phyloP scores from a whole-genome alignment of 2,329 filamentous ascomycete species.

The Kalmusia sp. region DNA sequence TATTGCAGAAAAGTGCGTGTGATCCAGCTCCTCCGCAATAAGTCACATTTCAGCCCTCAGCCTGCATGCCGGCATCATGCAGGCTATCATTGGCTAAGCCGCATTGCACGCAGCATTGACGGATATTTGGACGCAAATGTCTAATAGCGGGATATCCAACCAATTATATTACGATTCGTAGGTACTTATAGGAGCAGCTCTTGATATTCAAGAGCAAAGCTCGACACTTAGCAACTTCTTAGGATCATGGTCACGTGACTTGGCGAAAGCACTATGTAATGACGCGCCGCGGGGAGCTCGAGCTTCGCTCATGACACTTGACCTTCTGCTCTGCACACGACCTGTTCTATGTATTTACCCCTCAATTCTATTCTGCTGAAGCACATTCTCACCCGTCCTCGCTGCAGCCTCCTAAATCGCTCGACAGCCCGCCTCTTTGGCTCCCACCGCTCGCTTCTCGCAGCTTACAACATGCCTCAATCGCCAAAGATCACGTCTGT shows the following conservation, averaged over 20 bases:
- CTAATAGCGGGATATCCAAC: no score
- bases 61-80: no score
- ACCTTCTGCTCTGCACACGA: constrained; percentile 14
- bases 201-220: no score
- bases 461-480: constrained; percentile 43
- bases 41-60: no score
- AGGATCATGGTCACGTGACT: constrained; percentile 17
- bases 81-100: no score
- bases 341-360: background rate
- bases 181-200: no score
- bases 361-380: constrained; percentile 1
- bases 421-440: constrained; percentile 20
- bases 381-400: background rate
- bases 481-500: constrained; percentile 43
- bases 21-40: no score
- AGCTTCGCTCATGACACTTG: constrained; percentile 13
- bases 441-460: constrained; percentile 11
- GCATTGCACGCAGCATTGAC: no score
- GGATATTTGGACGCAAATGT: no score
- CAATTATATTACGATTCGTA: no score
- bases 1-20: no score
- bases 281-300: constrained; percentile 20
- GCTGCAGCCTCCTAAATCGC: background rate
- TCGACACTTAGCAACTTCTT: no score
- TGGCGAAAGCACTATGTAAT: constrained; percentile 15